Conservation (phyloP, 2,329 filamentous ascomycete genomes). For the Verticillium longisporum region DNA sequence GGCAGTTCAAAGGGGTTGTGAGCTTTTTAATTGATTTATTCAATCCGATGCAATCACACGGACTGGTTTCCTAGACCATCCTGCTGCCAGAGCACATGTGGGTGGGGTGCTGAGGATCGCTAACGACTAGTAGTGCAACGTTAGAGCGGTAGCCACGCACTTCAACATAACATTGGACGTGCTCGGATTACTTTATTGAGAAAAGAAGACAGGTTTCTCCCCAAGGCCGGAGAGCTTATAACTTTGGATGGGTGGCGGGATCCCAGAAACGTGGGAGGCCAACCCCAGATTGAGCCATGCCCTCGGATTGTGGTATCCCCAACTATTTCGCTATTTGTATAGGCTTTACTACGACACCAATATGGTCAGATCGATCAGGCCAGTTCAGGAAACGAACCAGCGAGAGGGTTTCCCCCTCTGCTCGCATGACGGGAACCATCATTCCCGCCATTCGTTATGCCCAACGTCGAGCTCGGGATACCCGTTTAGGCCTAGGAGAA, state of each 20-base stretch:
- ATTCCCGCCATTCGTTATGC: not conserved
- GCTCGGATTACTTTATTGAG: not conserved
- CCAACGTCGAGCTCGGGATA: not conserved
- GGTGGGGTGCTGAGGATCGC: no score
- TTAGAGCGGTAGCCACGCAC: not conserved
- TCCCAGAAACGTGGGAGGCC: not conserved
- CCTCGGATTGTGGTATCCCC: not conserved
- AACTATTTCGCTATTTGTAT: not conserved
- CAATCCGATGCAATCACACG: no score
- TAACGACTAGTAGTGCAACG: not conserved
- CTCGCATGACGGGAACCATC: not conserved
- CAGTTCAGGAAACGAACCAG: not conserved
- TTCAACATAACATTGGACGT: not conserved
- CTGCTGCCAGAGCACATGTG: no score
- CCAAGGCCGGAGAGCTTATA: not conserved
- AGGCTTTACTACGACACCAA: not conserved
- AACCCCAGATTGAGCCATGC: not conserved
- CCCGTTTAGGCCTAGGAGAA: not conserved
- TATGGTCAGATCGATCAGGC: not conserved
- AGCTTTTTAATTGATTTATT: no score
- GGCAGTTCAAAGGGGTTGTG: no score
- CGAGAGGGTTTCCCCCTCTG: not conserved
- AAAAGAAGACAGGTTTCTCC: not conserved
- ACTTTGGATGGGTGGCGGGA: not conserved
- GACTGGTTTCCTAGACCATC: no score